These are phyloP conservation scores for Geranomyces variabilis DNA, from an alignment of 192 early-diverging fungal genomes.

Conservation along the genomic window DNA sequence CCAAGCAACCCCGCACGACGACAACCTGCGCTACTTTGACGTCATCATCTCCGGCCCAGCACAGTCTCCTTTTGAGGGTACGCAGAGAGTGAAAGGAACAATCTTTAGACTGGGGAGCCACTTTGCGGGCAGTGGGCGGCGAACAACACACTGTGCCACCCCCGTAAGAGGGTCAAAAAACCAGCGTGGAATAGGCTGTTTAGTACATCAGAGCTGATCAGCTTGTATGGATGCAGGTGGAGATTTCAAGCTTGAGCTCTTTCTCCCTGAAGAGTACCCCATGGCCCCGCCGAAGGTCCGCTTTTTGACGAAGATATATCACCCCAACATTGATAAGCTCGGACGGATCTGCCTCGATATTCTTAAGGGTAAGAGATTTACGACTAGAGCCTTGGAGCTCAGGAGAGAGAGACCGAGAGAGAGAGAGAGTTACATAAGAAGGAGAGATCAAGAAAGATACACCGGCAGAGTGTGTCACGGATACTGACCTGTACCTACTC, in stretches of 20 bases:
- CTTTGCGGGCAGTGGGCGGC: no score
- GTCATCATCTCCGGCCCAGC: slow-evolving; percentile 89
- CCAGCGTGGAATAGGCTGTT: no score
- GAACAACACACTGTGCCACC: no score
- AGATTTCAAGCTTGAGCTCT: slow-evolving; percentile 91
- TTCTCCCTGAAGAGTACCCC: slow-evolving; percentile 96
- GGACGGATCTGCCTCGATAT: slow-evolving; percentile 98
- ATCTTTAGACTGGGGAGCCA: no score
- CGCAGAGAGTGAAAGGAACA: not conserved
- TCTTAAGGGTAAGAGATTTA: slow-evolving; percentile 72
- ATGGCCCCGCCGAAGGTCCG: slow-evolving; percentile 99
- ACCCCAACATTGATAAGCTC: slow-evolving; percentile 98
- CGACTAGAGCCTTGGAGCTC: not conserved
- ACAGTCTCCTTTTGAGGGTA: slow-evolving; percentile 96
- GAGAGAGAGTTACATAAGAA: no score
- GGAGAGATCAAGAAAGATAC: no score
- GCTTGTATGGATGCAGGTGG: slow-evolving; percentile 65
- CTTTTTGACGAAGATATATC: slow-evolving; percentile 96
- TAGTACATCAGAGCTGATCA: no score
- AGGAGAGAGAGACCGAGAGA: no score
- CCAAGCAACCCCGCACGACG: slow-evolving; percentile 82
- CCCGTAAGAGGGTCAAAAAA: no score
- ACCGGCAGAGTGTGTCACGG: not conserved
- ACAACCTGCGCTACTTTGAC: slow-evolving; percentile 97
- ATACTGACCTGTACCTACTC: not conserved